phyloP scores from a whole-genome alignment of 805 yeast genomes.

The Metschnikowia santaceciliae region DNA sequence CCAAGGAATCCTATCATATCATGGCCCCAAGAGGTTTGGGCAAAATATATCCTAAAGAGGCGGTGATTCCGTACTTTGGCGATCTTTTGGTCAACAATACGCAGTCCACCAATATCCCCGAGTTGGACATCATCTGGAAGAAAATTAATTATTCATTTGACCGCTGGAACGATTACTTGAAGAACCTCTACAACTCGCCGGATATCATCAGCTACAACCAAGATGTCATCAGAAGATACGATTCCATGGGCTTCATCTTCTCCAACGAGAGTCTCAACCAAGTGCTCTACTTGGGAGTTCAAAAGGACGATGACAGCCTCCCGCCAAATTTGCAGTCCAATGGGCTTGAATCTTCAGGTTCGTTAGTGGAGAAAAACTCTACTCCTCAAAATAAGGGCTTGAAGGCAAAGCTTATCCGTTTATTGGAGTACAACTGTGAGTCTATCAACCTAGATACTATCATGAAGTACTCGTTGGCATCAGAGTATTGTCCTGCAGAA shows the following conservation, averaged over 20 bases:
- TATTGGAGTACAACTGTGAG: slow-evolving; percentile 41
- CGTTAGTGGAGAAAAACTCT: not conserved
- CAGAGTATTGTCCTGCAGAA: slow-evolving; percentile 58
- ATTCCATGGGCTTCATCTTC: slow-evolving; percentile 40
- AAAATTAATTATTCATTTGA: slow-evolving; percentile 68
- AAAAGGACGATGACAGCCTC: slow-evolving; percentile 25
- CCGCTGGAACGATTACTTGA: slow-evolving; percentile 77
- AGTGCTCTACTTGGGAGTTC: slow-evolving; percentile 39
- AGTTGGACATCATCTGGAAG: slow-evolving; percentile 61
- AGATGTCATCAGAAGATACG: slow-evolving; percentile 37
- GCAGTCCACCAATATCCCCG: slow-evolving; percentile 36
- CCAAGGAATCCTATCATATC: slow-evolving; percentile 56
- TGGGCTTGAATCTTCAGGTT: not conserved
- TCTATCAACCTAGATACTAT: slow-evolving; percentile 49
- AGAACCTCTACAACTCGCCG: slow-evolving; percentile 43
- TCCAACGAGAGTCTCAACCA: slow-evolving; percentile 43
- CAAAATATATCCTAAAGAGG: slow-evolving; percentile 63
- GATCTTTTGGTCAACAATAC: slow-evolving; percentile 60
- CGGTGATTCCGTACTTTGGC: slow-evolving; percentile 87
- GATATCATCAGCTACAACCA: slow-evolving; percentile 38
- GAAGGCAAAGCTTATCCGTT: slow-evolving; percentile 38
- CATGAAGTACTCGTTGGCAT: slow-evolving; percentile 58
- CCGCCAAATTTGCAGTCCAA: slow-evolving; percentile 14
- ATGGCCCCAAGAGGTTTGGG: slow-evolving; percentile 89
- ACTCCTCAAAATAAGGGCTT: slow-evolving; percentile 17